A percentile compares a stretch with the other conserved stretches of the same genome.
Conservation (phyloP, 139 green algal genomes). For the Volvox reticuliferus region DNA sequence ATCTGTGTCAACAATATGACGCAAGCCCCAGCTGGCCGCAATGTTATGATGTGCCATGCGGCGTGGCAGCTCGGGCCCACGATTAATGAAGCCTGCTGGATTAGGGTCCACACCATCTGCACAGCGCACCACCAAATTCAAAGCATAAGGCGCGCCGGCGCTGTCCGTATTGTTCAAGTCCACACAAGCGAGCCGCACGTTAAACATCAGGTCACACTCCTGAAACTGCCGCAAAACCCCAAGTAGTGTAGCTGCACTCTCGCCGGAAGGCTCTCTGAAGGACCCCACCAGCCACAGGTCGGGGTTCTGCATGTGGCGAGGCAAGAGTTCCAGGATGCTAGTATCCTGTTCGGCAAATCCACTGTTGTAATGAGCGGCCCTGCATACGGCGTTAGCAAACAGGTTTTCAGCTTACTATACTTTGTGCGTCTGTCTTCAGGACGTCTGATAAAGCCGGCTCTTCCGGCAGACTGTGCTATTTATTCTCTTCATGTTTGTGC, state of each 20-base stretch:
- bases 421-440: too few relatives aligned
- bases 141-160: neutral
- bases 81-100: constrained; percentile 5
- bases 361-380: constrained; percentile 41
- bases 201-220: neutral
- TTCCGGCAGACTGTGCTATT: too few relatives aligned
- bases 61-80: constrained; percentile 2
- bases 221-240: neutral
- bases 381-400: neutral
- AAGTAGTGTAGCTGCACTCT: constrained; percentile 6
- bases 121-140: constrained; percentile 2
- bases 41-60: constrained; percentile 23
- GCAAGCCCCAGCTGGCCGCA: neutral
- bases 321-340: neutral
- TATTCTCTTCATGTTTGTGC: too few relatives aligned
- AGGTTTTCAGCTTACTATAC: too few relatives aligned
- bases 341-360: neutral
- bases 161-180: neutral
- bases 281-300: constrained; percentile 24
- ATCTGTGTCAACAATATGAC: neutral
- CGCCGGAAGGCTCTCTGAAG: constrained; percentile 1
- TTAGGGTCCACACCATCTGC: neutral
- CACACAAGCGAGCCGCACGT: constrained; percentile 15
- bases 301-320: neutral
- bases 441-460: too few relatives aligned